Evolutionary conservation across 2,329 filamentous ascomycete species (phyloP).

Genomic region (Sarocladium strictum): DNA sequence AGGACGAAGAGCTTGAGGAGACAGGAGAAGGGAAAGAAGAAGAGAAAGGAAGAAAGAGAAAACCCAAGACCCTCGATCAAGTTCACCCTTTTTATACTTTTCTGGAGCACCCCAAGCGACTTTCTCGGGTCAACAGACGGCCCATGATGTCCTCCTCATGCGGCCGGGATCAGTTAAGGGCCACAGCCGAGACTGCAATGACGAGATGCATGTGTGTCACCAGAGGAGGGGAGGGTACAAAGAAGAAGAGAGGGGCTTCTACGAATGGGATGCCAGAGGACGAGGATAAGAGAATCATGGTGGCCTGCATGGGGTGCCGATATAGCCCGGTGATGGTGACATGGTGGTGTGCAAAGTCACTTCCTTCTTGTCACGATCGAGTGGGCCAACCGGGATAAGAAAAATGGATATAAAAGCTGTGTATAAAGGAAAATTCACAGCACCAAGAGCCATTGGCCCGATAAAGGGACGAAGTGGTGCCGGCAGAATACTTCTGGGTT

Average conservation of each 20-base stretch:
- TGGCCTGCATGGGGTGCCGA: constrained; percentile 6
- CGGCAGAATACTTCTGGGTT: neutral
- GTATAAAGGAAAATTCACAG: neutral
- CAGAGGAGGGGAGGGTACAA: neutral
- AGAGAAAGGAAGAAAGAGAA: constrained; percentile 48
- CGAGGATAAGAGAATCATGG: neutral
- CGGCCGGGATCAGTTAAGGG: neutral
- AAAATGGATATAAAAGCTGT: neutral
- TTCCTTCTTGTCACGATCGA: constrained; percentile 1
- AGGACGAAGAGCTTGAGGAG: neutral
- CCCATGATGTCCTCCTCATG: constrained; percentile 6
- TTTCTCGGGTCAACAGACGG: constrained; percentile 4
- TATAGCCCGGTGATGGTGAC: neutral
- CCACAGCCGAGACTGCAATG: neutral
- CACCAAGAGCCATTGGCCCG: neutral
- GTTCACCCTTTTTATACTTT: constrained; percentile 59
- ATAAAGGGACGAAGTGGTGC: neutral
- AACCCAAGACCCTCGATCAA: constrained; percentile 36
- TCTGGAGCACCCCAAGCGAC: constrained; percentile 26
- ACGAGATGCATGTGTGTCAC: neutral
- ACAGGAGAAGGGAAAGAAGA: constrained; percentile 14
- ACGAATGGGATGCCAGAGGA: neutral
- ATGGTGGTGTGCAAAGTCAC: neutral
- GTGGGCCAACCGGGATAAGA: neutral
- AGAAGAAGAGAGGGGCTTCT: neutral